These are phyloP conservation scores for Dimargaris xerosporica DNA, from an alignment of 192 early-diverging fungal genomes.

Conservation along the genomic window DNA sequence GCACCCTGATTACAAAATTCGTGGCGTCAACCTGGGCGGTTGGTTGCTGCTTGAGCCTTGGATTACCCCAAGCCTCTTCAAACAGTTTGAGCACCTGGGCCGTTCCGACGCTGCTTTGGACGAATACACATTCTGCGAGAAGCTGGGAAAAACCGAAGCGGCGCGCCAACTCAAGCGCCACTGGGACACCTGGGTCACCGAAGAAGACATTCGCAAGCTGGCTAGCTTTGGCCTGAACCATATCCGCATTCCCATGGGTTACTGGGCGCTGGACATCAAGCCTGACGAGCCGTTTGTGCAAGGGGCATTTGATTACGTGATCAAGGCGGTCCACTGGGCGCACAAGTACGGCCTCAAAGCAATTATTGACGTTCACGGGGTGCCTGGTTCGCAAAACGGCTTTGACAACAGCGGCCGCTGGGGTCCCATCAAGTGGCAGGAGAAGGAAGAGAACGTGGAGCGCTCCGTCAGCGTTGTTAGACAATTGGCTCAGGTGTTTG, in stretches of 20 bases:
- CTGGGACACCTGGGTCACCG: constrained; percentile 41
- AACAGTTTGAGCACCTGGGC: constrained; percentile 25
- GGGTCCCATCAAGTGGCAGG: constrained; percentile 30
- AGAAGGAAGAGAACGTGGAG: constrained; percentile 25
- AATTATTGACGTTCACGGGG: constrained; percentile 39
- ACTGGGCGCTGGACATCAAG: constrained; percentile 41
- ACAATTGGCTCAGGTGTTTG: constrained; percentile 36
- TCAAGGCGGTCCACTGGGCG: constrained; percentile 33
- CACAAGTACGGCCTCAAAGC: constrained; percentile 32
- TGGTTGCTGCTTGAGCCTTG: constrained; percentile 43
- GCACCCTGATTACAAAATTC: constrained; percentile 20
- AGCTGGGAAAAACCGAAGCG: constrained; percentile 24
- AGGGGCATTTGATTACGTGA: constrained; percentile 26
- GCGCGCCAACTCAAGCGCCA: constrained; percentile 23
- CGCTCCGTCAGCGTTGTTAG: constrained; percentile 33
- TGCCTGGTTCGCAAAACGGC: constrained; percentile 43
- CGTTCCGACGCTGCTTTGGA: constrained; percentile 25
- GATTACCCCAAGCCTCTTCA: constrained; percentile 34
- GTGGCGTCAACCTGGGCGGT: constrained; percentile 41
- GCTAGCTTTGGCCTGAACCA: constrained; percentile 32
- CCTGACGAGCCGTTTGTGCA: constrained; percentile 36
- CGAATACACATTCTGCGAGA: constrained; percentile 38
- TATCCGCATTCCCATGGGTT: constrained; percentile 40
- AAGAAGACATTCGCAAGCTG: constrained; percentile 30
- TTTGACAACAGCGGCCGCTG: constrained; percentile 37